These are phyloP conservation scores for Fusarium compactum DNA, from an alignment of 2,329 filamentous ascomycete species.

Conservation along the genomic window DNA sequence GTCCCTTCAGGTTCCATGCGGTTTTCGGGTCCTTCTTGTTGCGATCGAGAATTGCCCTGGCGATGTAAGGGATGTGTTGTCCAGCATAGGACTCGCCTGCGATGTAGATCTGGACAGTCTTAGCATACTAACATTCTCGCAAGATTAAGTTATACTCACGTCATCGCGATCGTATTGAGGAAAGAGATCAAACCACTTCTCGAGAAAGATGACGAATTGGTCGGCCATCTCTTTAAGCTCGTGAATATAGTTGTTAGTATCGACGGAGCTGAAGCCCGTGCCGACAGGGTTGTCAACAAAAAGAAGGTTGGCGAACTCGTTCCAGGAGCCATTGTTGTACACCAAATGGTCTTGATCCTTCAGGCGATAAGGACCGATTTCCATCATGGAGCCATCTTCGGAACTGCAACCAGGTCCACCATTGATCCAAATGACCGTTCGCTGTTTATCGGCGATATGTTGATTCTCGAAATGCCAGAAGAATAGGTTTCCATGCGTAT, in stretches of 20 bases:
- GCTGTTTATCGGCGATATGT: constrained; percentile 90
- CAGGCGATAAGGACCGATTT: constrained; percentile 92
- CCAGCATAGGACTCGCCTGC: constrained; percentile 97
- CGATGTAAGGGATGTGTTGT: constrained; percentile 97
- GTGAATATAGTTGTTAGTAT: constrained; percentile 86
- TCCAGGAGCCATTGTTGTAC: constrained; percentile 96
- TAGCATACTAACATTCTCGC: constrained; percentile 25
- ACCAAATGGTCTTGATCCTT: constrained; percentile 77
- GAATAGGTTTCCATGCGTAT: constrained; percentile 92
- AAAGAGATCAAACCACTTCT: constrained; percentile 91
- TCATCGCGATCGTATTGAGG: constrained; percentile 93
- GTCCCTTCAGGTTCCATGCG: constrained; percentile 82
- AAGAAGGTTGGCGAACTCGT: constrained; percentile 95
- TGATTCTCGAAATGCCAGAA: constrained; percentile 99
- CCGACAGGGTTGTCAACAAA: constrained; percentile 98
- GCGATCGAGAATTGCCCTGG: constrained; percentile 87
- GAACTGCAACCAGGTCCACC: constrained; percentile 97
- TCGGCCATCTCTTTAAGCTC: constrained; percentile 90
- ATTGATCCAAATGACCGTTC: constrained; percentile 96
- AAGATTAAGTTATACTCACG: constrained; percentile 68
- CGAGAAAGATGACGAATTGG: constrained; percentile 88
- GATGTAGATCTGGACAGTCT: constrained; percentile 78
- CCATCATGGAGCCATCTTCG: constrained; percentile 96
- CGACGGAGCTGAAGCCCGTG: constrained; percentile 95
- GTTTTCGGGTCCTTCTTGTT: constrained; percentile 72